These are phyloP conservation scores for Macrophomina tecta DNA, from an alignment of 2,329 filamentous ascomycete species.

Conservation along the genomic window DNA sequence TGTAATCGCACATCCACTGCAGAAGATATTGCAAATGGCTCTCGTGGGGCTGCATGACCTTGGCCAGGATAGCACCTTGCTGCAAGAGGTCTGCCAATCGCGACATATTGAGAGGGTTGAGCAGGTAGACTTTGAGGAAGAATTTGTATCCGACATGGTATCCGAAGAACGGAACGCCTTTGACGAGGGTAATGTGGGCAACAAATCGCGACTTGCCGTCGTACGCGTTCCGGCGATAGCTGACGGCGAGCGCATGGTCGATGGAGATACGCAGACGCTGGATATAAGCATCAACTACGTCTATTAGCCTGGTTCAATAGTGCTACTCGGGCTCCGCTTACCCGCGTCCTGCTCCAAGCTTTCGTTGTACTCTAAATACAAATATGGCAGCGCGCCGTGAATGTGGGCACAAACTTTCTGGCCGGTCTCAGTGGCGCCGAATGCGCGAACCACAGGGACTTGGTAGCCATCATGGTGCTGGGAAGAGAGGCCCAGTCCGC, in stretches of 20 bases:
- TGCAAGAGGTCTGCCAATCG: slow-evolving; percentile 84
- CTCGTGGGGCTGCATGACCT: slow-evolving; percentile 87
- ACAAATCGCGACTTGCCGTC: slow-evolving; percentile 76
- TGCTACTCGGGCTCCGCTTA: slow-evolving; percentile 48
- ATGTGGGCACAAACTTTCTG: slow-evolving; percentile 97
- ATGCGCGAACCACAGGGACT: slow-evolving; percentile 86
- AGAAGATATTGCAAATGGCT: slow-evolving; percentile 89
- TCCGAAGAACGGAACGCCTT: slow-evolving; percentile 94
- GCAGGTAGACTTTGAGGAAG: slow-evolving; percentile 93
- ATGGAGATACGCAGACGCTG: slow-evolving; percentile 82
- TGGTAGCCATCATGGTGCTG: slow-evolving; percentile 69
- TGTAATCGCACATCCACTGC: slow-evolving; percentile 99
- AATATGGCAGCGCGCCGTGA: slow-evolving; percentile 92
- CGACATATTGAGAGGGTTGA: slow-evolving; percentile 87
- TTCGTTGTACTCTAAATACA: slow-evolving; percentile 87
- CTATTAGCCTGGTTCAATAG: slow-evolving; percentile 33
- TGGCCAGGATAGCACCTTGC: slow-evolving; percentile 86
- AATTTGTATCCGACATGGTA: slow-evolving; percentile 90
- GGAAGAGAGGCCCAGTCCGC: slow-evolving; percentile 62
- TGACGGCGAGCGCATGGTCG: slow-evolving; percentile 85
- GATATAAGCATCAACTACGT: slow-evolving; percentile 74
- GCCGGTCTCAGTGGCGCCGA: slow-evolving; percentile 90
- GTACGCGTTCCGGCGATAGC: slow-evolving; percentile 78
- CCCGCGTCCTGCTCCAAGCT: slow-evolving; percentile 70
- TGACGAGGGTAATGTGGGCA: slow-evolving; percentile 87